Conservation (phyloP, 208 protist species). For the Acanthamoeba rhysodes region DNA sequence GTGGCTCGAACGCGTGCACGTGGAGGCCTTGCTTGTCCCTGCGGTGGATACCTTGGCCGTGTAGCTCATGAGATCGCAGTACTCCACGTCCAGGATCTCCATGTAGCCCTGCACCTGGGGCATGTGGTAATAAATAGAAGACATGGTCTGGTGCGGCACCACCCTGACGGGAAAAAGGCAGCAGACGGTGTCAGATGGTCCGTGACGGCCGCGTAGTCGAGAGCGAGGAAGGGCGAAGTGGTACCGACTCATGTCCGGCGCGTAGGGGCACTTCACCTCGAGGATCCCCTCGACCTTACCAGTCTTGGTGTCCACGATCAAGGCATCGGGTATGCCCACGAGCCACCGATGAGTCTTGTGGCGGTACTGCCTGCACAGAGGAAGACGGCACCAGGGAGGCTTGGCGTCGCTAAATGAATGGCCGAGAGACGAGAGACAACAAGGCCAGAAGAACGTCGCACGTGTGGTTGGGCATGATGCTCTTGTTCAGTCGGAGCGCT, state of each 20-base stretch:
- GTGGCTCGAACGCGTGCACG: background rate
- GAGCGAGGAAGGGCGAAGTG: no score
- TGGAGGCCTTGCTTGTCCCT: background rate
- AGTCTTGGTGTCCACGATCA: constrained; percentile 32
- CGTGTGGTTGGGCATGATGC: constrained; percentile 19
- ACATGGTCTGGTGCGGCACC: constrained; percentile 63
- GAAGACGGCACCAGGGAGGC: no score
- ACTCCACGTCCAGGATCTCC: constrained; percentile 57
- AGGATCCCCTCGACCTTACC: constrained; percentile 66
- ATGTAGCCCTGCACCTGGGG: constrained; percentile 69
- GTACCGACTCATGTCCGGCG: constrained; percentile 1
- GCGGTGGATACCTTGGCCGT: background rate
- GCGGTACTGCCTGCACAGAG: background rate
- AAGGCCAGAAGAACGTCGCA: background rate
- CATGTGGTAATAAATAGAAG: constrained; percentile 43
- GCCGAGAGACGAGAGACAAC: background rate
- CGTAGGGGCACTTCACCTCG: constrained; percentile 62
- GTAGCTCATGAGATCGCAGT: constrained; percentile 68
- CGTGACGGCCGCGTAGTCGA: no score
- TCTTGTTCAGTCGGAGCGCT: background rate
- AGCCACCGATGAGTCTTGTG: constrained; percentile 55
- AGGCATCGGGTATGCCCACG: constrained; percentile 47
- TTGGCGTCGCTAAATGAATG: background rate
- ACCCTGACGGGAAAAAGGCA: background rate
- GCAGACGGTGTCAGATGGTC: background rate